Percentiles rank a stretch among this genome's conserved stretches.
Conservation (phyloP, 176 grass and related monocot genomes). For the Urochloa ruziziensis region DNA sequence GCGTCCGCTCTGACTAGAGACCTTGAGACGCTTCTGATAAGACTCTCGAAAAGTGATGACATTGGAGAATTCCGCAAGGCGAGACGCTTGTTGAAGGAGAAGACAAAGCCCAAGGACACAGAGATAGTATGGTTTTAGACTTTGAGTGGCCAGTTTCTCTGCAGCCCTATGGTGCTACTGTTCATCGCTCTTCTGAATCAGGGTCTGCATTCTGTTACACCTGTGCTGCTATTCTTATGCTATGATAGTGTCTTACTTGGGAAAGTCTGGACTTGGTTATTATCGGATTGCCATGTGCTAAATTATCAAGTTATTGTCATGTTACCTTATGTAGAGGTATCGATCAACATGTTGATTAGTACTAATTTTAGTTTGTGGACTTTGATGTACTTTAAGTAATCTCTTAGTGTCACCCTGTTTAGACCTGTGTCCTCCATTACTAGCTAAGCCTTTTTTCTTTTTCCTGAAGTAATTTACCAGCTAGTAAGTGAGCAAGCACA, state of each 20-base stretch:
- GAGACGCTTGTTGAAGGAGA: not conserved
- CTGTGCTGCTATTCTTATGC: not conserved
- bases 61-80: not conserved
- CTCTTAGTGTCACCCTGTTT: not conserved
- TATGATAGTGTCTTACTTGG: not conserved
- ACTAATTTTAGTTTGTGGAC: not conserved
- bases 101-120: not conserved
- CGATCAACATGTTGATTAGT: not conserved
- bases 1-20: not conserved
- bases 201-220: not conserved
- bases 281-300: not conserved
- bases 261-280: not conserved
- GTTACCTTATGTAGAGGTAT: not conserved
- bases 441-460: no score
- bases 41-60: not conserved
- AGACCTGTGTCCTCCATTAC: no score
- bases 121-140: conserved; percentile 6
- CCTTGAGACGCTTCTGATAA: not conserved
- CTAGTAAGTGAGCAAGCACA: no score
- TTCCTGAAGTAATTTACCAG: no score
- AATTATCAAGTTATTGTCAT: not conserved
- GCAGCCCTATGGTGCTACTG: not conserved
- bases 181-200: not conserved
- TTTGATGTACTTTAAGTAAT: not conserved
- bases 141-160: not conserved